Evolutionary conservation across 148 eudicot genomes (phyloP), one percentile per base, ranked within the genome.

Genomic region (Amaranthus palmeri): DNA sequence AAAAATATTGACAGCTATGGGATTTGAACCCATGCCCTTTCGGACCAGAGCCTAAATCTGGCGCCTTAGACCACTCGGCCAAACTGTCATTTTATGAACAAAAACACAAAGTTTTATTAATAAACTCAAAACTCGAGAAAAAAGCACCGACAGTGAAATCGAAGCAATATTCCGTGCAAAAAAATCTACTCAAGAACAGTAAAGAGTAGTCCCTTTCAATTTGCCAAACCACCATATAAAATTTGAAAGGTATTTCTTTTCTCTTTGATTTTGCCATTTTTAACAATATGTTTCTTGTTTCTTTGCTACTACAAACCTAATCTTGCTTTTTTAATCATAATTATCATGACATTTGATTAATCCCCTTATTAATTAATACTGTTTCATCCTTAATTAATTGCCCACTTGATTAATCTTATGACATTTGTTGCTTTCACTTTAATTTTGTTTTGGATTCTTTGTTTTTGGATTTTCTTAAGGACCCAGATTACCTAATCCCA

Each of bases 61-160:
- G 84, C 86, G 82, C 86, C 86, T 84, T 84, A 83, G 86, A 80
- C 83, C 83, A 81, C 83, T 83, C 86, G 83, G 86, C 83, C 86
- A 80, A 83, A 80, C 83, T 77, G 86, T 83, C 83, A 3, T 0
- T 7, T 70, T 3, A 0, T 3, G 45, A 2, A 0, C 45, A 0
- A 12, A 0, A 5, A 7, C 11, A 15, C 10, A 6, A 67, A 0
- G 2, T 9, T 4, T 17, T 44, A 9, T 4, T 0, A 62, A 10
- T 62, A 55, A 5, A 4, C 2, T 0, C 5, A 14, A 3, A 55
- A 3, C 4, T 58, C 11, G 36, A 25, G 0, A 13, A 11, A 10
- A 11, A 10, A 43, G 25, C 50, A 53, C 72, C 72, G 72, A 69
- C 72, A 53, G 47, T 7, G 17, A 6, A 54, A 14, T 5, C 14